Conservation (phyloP, 2,329 filamentous ascomycete species). For the Dactylellina parvicollis region DNA sequence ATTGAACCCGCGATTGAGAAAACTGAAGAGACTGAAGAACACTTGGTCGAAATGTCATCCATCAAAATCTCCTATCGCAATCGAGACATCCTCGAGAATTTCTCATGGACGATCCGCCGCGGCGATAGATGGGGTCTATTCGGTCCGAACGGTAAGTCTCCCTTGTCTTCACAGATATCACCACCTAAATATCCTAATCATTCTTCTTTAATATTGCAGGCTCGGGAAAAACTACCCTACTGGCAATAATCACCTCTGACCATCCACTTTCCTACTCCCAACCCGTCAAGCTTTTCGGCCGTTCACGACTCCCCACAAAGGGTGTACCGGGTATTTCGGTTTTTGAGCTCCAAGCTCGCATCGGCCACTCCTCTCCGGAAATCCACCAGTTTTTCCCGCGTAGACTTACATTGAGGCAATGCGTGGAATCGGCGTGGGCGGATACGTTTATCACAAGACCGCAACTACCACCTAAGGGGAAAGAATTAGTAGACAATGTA, state of each 20-base stretch:
- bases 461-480: slow-evolving; percentile 69
- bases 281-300: slow-evolving; percentile 85
- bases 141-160: slow-evolving; percentile 76
- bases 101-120: slow-evolving; percentile 83
- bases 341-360: slow-evolving; percentile 88
- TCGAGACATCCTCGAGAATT: slow-evolving; percentile 77
- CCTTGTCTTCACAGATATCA: background rate
- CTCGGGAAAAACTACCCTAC: slow-evolving; percentile 92
- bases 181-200: background rate
- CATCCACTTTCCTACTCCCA: slow-evolving; percentile 93
- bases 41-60: slow-evolving; percentile 85
- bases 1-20: background rate
- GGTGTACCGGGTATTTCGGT: slow-evolving; percentile 81
- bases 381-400: slow-evolving; percentile 93
- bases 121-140: slow-evolving; percentile 93
- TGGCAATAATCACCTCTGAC: slow-evolving; percentile 92
- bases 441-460: slow-evolving; percentile 83
- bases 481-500: slow-evolving; percentile 72
- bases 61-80: slow-evolving; percentile 77
- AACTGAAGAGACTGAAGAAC: slow-evolving; percentile 66
- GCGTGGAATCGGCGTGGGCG: slow-evolving; percentile 87
- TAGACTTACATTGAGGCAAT: slow-evolving; percentile 74
- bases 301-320: slow-evolving; percentile 77
- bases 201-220: slow-evolving; percentile 59
- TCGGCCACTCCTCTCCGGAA: slow-evolving; percentile 93